These are phyloP conservation scores for Marchantia polymorpha DNA, from an alignment of 225 moss, liverwort and hornwort species.

Conservation along the genomic window DNA sequence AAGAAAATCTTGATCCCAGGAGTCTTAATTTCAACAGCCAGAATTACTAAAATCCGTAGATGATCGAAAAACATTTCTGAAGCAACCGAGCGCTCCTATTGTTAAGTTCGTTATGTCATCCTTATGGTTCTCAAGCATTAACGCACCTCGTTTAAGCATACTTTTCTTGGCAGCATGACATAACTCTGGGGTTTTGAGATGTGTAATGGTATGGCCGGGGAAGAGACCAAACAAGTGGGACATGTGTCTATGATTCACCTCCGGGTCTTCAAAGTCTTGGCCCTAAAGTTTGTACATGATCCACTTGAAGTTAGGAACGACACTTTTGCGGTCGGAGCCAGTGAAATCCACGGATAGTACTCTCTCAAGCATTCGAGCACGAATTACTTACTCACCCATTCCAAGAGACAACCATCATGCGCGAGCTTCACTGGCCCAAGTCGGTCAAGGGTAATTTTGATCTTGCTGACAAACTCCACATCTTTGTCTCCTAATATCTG, in stretches of 20 bases:
- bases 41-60: background rate
- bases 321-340: background rate
- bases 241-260: slow-evolving; percentile 87
- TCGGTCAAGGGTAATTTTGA: slow-evolving; percentile 48
- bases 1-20: background rate
- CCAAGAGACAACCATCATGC: slow-evolving; percentile 73
- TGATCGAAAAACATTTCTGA: background rate
- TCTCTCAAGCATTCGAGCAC: too few species aligned
- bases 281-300: slow-evolving; percentile 39
- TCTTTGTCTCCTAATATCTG: slow-evolving; percentile 58
- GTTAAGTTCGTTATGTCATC: background rate
- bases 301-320: background rate
- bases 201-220: slow-evolving; percentile 78
- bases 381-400: slow-evolving; percentile 62
- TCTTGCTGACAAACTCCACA: slow-evolving; percentile 51
- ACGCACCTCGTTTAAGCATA: slow-evolving; percentile 76
- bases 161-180: slow-evolving; percentile 73
- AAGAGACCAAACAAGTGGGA: slow-evolving; percentile 97
- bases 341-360: too few species aligned
- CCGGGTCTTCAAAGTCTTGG: slow-evolving; percentile 74
- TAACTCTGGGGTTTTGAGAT: slow-evolving; percentile 62
- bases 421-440: slow-evolving; percentile 71
- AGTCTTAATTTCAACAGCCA: background rate
- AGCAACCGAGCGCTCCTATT: too few species aligned
- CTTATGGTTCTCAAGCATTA: background rate